phyloP scores from a whole-genome alignment of 2,329 filamentous ascomycete species.

The Elsinoe perseae region DNA sequence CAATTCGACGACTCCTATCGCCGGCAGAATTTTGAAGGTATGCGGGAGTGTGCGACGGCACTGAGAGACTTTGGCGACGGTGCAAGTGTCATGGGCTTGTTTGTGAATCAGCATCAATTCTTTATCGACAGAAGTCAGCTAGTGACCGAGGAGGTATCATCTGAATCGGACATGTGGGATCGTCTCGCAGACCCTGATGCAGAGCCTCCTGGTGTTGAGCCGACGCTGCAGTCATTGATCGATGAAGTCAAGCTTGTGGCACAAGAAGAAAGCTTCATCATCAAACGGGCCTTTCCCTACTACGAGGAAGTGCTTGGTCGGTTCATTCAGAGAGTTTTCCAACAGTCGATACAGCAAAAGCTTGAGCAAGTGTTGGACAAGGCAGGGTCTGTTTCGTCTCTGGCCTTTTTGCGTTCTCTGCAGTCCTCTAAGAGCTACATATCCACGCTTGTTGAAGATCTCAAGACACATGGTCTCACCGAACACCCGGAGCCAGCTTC shows the following conservation, averaged over 20 bases:
- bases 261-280: slow-evolving; percentile 94
- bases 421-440: slow-evolving; percentile 90
- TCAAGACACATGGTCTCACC: slow-evolving; percentile 89
- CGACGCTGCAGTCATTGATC: slow-evolving; percentile 80
- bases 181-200: slow-evolving; percentile 88
- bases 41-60: slow-evolving; percentile 94
- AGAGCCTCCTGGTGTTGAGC: slow-evolving; percentile 83
- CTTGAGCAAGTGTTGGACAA: slow-evolving; percentile 95
- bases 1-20: slow-evolving; percentile 98
- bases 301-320: slow-evolving; percentile 89
- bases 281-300: slow-evolving; percentile 91
- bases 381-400: slow-evolving; percentile 79
- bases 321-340: slow-evolving; percentile 92
- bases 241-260: slow-evolving; percentile 94
- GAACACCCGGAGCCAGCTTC: slow-evolving; percentile 91
- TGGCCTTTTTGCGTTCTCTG: slow-evolving; percentile 83
- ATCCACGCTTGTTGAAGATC: slow-evolving; percentile 75
- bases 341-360: slow-evolving; percentile 94
- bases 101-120: slow-evolving; percentile 98
- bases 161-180: slow-evolving; percentile 72
- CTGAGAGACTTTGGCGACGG: slow-evolving; percentile 94
- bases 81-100: slow-evolving; percentile 86
- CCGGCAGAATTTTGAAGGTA: slow-evolving; percentile 91
- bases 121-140: slow-evolving; percentile 95
- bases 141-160: slow-evolving; percentile 73